Evolutionary conservation across 306 rosid species (phyloP), one percentile per base, ranked within the genome.

Genomic region (Parietaria judaica): DNA sequence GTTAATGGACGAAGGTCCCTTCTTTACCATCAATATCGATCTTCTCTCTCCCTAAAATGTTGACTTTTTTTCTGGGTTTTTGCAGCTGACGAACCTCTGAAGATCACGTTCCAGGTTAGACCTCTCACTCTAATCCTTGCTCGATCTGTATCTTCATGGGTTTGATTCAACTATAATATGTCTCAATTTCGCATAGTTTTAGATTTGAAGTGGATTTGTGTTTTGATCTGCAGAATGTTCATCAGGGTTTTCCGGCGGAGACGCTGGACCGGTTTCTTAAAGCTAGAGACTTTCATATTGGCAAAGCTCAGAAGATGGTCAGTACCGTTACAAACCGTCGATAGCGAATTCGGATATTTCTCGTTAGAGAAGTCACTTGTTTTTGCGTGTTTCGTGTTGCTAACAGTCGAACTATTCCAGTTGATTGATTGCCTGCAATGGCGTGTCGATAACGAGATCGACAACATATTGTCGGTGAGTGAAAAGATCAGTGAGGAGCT

Each of bases 231-330:
- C 99, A 94, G 99, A 94, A 79, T 70, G 66, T 88, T 74, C 97
- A 88, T 66, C 94, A 84, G 76, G 94, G 88, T 11, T 78, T 79
- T 73, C 89, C 82, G 51, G 14, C 58, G 37, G 97, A 88, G 78
- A 68, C 90, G 50, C 71, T 79, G 61, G 65, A 34, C 9, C 85
- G 94, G 44, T 94, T 86, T 88, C 97, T 94, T 70, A 94, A 79
- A 77, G 99, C 95, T 17, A 79, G 99, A 80, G 99, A 94, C 38
- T 65, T 84, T 78, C 78, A 84, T 83, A 84, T 94, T 34, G 61
- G 84, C 74, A 94, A 94, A 76, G 88, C 95, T 58, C 94, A 88
- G 55, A 86, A 84, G 75, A 88, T 94, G 99, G 97, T 90, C 66
- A 66, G 81, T 73, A 60, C 60, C 70, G 69, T 70, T 49, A 51